These are phyloP conservation scores for Falciphora oryzae DNA, from an alignment of 2,329 filamentous ascomycete species.

Conservation along the genomic window DNA sequence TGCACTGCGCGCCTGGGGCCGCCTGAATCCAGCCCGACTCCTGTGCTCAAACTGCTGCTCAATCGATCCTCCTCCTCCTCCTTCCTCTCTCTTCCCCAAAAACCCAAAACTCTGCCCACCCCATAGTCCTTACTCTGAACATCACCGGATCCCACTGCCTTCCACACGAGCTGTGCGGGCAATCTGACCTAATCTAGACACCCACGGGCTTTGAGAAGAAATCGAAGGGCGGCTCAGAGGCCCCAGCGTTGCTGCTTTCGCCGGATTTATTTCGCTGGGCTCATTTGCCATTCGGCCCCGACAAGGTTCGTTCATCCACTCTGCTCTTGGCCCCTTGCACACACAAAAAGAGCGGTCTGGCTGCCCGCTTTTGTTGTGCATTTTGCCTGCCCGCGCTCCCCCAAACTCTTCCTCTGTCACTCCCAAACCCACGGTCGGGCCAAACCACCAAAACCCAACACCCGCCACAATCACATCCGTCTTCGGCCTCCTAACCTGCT, in stretches of 20 bases:
- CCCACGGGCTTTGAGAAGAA: background rate
- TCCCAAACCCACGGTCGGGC: background rate
- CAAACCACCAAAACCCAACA: background rate
- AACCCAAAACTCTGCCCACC: background rate
- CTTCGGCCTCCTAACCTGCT: background rate
- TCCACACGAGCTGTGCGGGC: background rate
- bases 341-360: slow-evolving; percentile 1
- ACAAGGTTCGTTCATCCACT: background rate
- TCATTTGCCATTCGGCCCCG: background rate
- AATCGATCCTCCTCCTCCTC: background rate
- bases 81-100: background rate
- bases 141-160: background rate
- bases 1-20: background rate
- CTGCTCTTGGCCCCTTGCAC: background rate
- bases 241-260: no score
- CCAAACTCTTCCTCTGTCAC: background rate
- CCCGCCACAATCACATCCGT: background rate
- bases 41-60: background rate
- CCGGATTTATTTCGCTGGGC: background rate
- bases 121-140: background rate
- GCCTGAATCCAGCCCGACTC: background rate
- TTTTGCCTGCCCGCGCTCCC: background rate
- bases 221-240: background rate
- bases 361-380: slow-evolving; percentile 1
- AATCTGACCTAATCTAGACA: background rate